Evolutionary conservation across 345 rosid genomes (phyloP).

Genomic region (Camelina hispida): DNA sequence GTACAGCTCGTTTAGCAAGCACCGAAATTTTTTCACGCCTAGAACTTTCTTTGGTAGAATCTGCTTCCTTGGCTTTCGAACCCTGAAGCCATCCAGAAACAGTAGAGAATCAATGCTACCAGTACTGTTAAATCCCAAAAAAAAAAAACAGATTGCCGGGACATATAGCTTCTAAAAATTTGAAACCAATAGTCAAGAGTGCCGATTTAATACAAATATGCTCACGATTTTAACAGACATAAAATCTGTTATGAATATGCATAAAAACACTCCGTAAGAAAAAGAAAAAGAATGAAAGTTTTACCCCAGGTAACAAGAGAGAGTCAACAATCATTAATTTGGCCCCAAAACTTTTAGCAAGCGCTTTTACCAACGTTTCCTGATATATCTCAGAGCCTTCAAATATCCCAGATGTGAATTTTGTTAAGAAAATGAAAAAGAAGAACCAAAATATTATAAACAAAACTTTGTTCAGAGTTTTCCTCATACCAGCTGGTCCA

Average conservation of each 20-base stretch:
- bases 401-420: slow-evolving; percentile 27
- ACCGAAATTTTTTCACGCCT: slow-evolving; percentile 67
- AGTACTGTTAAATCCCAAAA: slow-evolving; percentile 11
- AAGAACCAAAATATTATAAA: background rate
- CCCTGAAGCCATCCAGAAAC: slow-evolving; percentile 56
- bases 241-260: slow-evolving; percentile 2
- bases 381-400: slow-evolving; percentile 97
- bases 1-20: slow-evolving; percentile 57
- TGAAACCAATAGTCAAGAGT: slow-evolving; percentile 4
- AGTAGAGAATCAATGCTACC: slow-evolving; percentile 20
- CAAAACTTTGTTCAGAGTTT: slow-evolving; percentile 48
- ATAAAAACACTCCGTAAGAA: background rate
- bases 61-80: slow-evolving; percentile 64
- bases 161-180: slow-evolving; percentile 7
- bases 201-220: slow-evolving; percentile 6
- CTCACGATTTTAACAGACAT: background rate
- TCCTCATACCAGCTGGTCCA: slow-evolving; percentile 88
- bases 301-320: slow-evolving; percentile 91
- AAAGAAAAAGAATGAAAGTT: slow-evolving; percentile 36
- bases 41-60: slow-evolving; percentile 60
- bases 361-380: slow-evolving; percentile 84
- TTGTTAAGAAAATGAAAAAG: slow-evolving; percentile 1
- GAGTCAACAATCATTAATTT: slow-evolving; percentile 79
- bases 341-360: slow-evolving; percentile 82
- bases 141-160: slow-evolving; percentile 9